Evolutionary conservation across 106 monocot species (phyloP).

Genomic region (Posidonia australis): DNA sequence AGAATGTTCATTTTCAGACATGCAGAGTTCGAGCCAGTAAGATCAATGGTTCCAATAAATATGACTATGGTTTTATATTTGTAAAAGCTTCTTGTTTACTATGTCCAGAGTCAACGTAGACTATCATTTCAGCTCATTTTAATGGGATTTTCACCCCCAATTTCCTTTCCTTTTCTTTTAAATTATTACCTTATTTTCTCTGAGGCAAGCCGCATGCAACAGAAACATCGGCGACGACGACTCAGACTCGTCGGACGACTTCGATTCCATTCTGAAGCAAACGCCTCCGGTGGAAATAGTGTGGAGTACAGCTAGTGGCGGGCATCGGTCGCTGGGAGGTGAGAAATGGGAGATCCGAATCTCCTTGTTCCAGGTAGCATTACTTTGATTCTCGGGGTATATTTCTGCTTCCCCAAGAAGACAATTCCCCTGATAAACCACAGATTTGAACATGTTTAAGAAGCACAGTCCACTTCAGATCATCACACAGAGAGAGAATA

Average conservation of each 20-base stretch:
- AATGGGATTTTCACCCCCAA: neutral
- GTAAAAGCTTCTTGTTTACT: neutral
- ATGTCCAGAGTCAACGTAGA: neutral
- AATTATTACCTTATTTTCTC: conserved; percentile 85
- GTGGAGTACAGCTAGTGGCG: conserved; percentile 75
- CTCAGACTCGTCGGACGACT: conserved; percentile 29
- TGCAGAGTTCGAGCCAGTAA: neutral
- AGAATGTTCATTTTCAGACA: too few relatives aligned
- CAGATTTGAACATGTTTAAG: conserved; percentile 63
- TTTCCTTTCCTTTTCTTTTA: conserved; percentile 4
- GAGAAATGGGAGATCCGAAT: conserved; percentile 62
- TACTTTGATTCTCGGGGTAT: conserved; percentile 33
- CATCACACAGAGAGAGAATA: too few relatives aligned
- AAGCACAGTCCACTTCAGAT: neutral
- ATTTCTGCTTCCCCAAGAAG: conserved; percentile 65
- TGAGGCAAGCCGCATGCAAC: conserved; percentile 68
- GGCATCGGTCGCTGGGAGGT: conserved; percentile 57
- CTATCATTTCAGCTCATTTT: too few relatives aligned
- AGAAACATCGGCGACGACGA: conserved; percentile 48
- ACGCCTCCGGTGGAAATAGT: conserved; percentile 58
- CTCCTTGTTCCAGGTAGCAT: conserved; percentile 26
- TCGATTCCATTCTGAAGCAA: conserved; percentile 77
- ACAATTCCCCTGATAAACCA: conserved; percentile 49
- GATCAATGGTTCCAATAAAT: neutral
- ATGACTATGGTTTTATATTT: neutral